These are phyloP conservation scores for Pezizomycotina sp. DNA, from an alignment of 2,329 filamentous ascomycete genomes.

Conservation along the genomic window DNA sequence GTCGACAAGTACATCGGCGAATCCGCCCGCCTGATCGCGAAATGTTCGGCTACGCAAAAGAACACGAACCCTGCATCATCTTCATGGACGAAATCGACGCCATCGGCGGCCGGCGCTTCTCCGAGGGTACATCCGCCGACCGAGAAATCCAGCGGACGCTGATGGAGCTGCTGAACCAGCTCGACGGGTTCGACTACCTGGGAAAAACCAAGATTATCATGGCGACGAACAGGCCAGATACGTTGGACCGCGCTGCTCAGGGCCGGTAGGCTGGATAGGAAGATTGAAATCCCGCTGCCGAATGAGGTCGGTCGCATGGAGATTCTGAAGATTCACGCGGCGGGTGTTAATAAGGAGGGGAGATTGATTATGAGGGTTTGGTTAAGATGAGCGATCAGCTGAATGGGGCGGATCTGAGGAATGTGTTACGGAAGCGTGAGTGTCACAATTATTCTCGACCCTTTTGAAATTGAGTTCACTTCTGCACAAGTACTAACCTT, in stretches of 20 bases:
- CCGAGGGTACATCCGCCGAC: constrained; percentile 91
- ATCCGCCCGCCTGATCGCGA: constrained; percentile 93
- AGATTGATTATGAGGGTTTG: constrained; percentile 96
- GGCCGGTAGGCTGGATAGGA: constrained; percentile 84
- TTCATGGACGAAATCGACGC: constrained; percentile 99
- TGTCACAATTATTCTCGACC: constrained; percentile 24
- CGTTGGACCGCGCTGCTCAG: constrained; percentile 77
- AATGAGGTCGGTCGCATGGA: constrained; percentile 94
- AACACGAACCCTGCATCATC: constrained; percentile 98
- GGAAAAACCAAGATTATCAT: constrained; percentile 99
- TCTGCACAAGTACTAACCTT: constrained; percentile 26
- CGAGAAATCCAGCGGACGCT: constrained; percentile 95
- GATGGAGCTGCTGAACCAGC: constrained; percentile 96
- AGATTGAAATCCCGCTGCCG: constrained; percentile 92
- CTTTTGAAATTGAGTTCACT: too few species aligned
- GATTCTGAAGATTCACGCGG: constrained; percentile 93
- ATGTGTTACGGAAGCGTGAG: constrained; percentile 96
- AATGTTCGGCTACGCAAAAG: constrained; percentile 99
- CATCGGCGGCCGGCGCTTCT: constrained; percentile 91
- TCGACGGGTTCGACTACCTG: constrained; percentile 97
- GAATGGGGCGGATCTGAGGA: constrained; percentile 92
- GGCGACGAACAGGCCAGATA: constrained; percentile 96
- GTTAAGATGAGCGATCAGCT: constrained; percentile 99
- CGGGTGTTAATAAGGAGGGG: constrained; percentile 76
- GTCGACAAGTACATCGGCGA: constrained; percentile 99